These are phyloP conservation scores for Cryptomeria japonica DNA, from an alignment of 75 land plant species.

Conservation along the genomic window DNA sequence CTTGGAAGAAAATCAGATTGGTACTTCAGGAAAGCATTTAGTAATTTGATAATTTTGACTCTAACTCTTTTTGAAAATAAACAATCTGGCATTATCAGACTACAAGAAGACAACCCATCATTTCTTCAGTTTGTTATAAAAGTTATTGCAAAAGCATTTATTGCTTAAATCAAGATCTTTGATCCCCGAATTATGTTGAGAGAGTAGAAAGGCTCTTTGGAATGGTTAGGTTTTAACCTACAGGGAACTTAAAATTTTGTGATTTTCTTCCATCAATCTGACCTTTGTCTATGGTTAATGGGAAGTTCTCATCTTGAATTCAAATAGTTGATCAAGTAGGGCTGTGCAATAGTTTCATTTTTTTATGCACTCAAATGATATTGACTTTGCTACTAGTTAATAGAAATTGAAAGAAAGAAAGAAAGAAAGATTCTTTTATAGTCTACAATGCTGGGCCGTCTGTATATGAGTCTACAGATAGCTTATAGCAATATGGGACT, in stretches of 20 bases:
- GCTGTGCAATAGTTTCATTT: neutral
- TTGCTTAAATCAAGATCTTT: neutral
- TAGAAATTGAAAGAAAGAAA: neutral
- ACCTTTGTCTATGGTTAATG: neutral
- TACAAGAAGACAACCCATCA: neutral
- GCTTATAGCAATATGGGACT: no score
- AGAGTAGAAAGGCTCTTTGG: neutral
- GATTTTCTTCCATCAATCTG: neutral
- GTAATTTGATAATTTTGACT: neutral
- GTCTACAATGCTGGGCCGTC: no score
- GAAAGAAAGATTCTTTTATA: no score
- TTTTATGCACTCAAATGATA: neutral
- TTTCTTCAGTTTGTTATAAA: neutral
- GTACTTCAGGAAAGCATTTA: neutral
- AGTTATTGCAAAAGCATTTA: neutral
- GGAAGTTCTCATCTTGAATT: neutral
- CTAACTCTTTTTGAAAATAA: neutral
- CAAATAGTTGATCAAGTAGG: neutral
- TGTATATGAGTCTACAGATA: no score
- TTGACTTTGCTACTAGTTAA: neutral
- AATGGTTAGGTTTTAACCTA: neutral
- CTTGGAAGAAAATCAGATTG: neutral
- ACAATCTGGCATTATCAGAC: neutral
- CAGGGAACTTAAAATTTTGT: neutral
- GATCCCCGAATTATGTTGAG: neutral